phyloP scores from a whole-genome alignment of 192 early-diverging fungal species.

The Coemansia sp. region DNA sequence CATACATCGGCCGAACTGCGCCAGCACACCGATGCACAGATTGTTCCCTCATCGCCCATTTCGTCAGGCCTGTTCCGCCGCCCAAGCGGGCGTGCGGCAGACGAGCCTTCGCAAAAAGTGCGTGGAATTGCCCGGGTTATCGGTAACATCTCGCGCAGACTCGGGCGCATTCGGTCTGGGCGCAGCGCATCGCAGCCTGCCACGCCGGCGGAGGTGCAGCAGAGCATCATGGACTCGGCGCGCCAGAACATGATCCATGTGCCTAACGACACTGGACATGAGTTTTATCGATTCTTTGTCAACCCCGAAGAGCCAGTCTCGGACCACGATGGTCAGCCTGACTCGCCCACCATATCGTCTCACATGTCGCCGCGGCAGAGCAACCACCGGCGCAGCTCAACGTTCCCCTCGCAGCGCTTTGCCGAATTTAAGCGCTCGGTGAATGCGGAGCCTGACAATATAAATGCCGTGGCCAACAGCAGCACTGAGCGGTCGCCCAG shows the following conservation, averaged over 20 bases:
- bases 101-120: slow-evolving; percentile 16
- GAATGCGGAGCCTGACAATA: background rate
- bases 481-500: background rate
- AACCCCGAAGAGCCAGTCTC: slow-evolving; percentile 48
- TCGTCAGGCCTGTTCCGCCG: slow-evolving; percentile 26
- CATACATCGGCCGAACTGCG: background rate
- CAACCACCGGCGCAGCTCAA: slow-evolving; percentile 26
- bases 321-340: slow-evolving; percentile 29
- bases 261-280: slow-evolving; percentile 22
- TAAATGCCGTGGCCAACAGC: background rate
- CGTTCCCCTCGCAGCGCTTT: slow-evolving; percentile 29
- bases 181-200: slow-evolving; percentile 54
- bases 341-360: slow-evolving; percentile 42
- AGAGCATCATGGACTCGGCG: slow-evolving; percentile 38
- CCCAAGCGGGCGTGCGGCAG: slow-evolving; percentile 10
- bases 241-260: slow-evolving; percentile 31
- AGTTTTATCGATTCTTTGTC: slow-evolving; percentile 44
- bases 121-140: slow-evolving; percentile 46
- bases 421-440: slow-evolving; percentile 2
- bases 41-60: slow-evolving; percentile 30
- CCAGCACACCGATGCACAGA: background rate
- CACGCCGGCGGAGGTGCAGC: slow-evolving; percentile 41
- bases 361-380: slow-evolving; percentile 19
- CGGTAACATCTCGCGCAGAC: slow-evolving; percentile 35
- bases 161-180: slow-evolving; percentile 39